Evolutionary conservation across 768 basidiomycete species (phyloP), one percentile per base, ranked within the genome.

Genomic region (Albatrellus ellisii): DNA sequence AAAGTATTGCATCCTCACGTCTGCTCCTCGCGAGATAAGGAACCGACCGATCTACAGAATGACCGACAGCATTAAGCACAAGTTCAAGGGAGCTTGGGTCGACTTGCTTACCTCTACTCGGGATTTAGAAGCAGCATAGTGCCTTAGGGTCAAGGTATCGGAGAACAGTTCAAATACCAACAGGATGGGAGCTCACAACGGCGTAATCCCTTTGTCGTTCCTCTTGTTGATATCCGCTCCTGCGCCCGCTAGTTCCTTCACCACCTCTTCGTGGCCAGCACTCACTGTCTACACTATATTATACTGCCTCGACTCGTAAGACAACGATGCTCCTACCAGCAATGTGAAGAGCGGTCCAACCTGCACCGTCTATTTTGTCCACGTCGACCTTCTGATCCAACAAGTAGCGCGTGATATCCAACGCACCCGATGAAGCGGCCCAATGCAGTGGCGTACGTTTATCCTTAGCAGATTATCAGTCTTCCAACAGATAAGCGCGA

Each of bases 51-150:
- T 88, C 91, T 97, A 57, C 43, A 55, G 33, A 6, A 46, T 47
- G 49, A 54, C 50, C 44, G 38, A 35, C 15, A 24, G 36, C 22
- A 29, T 11, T 29, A 14, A 12, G 24, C 8, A 25, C 10, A n/a
- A n/a, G n/a, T n/a, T n/a, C n/a, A n/a, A 18, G 15, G 27, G 26
- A 24, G 4, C 26, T 15, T 15, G 8, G 21, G 20, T 36, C 26
- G 25, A 8, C 39, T n/a, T n/a, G n/a, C 56, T 42, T 54, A 85
- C 88, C 55, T 88, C 83, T 47, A 89, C 73, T 33, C 78, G 82
- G 43, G 88, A 81, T 59, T 91, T 92, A 24, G 89, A 94, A 34
- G 89, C 90, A 22, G 89, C 88, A 55, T 94, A 94, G 61, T 92
- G 88, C 52, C 89, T 94, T 43, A n/a, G 4, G 28, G 33, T 36